phyloP scores from a whole-genome alignment of 345 rosid species.

The Arabidopsis suecica region DNA sequence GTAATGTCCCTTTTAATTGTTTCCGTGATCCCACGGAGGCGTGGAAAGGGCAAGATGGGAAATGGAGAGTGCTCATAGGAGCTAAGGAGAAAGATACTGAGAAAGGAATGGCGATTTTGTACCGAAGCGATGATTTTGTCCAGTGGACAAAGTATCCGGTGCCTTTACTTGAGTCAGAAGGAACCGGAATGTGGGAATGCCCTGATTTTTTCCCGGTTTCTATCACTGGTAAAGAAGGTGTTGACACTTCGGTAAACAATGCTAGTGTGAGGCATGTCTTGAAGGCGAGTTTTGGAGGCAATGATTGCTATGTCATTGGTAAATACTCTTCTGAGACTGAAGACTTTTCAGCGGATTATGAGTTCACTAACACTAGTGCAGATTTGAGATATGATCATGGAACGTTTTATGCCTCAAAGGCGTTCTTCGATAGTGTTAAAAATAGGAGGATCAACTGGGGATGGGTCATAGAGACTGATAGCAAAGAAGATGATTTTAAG shows the following conservation, averaged over 20 bases:
- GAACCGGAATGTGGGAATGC: constrained; percentile 75
- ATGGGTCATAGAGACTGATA: constrained; percentile 70
- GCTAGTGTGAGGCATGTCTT: constrained; percentile 57
- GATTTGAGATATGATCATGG: constrained; percentile 73
- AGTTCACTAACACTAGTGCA: constrained; percentile 46
- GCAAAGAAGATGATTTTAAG: constrained; percentile 49
- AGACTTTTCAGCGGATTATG: constrained; percentile 48
- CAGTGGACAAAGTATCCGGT: constrained; percentile 45
- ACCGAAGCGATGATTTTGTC: constrained; percentile 58
- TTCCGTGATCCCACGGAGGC: constrained; percentile 80
- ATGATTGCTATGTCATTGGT: constrained; percentile 64
- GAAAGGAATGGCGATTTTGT: constrained; percentile 45
- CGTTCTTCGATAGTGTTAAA: constrained; percentile 62
- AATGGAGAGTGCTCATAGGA: constrained; percentile 18
- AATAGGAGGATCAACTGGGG: constrained; percentile 65
- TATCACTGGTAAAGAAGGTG: constrained; percentile 44
- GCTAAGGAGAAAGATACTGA: constrained; percentile 4
- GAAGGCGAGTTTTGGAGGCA: constrained; percentile 55
- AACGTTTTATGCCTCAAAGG: constrained; percentile 69
- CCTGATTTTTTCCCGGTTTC: constrained; percentile 67
- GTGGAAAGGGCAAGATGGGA: constrained; percentile 64
- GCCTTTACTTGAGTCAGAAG: constrained; percentile 46
- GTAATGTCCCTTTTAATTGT: constrained; percentile 24
- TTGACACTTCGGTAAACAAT: constrained; percentile 54
- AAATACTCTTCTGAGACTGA: constrained; percentile 52